These are phyloP conservation scores for Lathyrus tuberosus DNA, from an alignment of 306 rosid species.

Conservation along the genomic window DNA sequence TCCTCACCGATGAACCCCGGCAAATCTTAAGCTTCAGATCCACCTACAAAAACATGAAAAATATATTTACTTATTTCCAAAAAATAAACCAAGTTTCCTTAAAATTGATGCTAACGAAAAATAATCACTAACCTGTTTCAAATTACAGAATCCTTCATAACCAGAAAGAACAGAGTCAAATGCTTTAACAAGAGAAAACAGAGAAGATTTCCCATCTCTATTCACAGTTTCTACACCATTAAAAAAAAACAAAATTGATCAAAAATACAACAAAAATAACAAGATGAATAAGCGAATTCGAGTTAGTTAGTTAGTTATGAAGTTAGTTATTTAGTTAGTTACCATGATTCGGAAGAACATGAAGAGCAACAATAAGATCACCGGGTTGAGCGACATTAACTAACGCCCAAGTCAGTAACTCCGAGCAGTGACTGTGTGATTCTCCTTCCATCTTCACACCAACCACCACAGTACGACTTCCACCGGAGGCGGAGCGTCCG, in stretches of 20 bases:
- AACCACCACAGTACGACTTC: constrained; percentile 69
- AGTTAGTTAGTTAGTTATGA: too few species aligned
- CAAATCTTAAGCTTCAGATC: constrained; percentile 91
- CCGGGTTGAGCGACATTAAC: constrained; percentile 88
- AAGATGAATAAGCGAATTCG: neutral
- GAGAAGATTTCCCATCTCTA: constrained; percentile 79
- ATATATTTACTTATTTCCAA: neutral
- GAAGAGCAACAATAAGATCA: constrained; percentile 81
- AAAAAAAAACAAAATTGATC: constrained; percentile 21
- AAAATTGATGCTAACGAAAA: neutral
- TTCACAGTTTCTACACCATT: constrained; percentile 63
- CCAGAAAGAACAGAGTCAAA: constrained; percentile 92
- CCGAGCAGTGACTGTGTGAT: constrained; percentile 53
- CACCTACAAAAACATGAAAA: constrained; percentile 43
- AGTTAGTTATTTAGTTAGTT: neutral
- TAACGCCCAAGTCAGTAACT: constrained; percentile 86
- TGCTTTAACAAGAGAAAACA: constrained; percentile 86
- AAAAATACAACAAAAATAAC: constrained; percentile 20
- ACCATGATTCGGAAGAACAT: constrained; percentile 68
- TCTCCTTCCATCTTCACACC: constrained; percentile 67
- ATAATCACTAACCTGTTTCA: constrained; percentile 53
- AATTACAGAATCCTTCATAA: constrained; percentile 92
- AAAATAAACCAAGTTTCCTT: neutral
- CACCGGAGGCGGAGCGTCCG: neutral
- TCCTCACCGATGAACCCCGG: constrained; percentile 73